Evolutionary conservation across 169 alveolate genomes (phyloP), one percentile per base, ranked within the genome.

Genomic region (Plasmodium fragile): DNA sequence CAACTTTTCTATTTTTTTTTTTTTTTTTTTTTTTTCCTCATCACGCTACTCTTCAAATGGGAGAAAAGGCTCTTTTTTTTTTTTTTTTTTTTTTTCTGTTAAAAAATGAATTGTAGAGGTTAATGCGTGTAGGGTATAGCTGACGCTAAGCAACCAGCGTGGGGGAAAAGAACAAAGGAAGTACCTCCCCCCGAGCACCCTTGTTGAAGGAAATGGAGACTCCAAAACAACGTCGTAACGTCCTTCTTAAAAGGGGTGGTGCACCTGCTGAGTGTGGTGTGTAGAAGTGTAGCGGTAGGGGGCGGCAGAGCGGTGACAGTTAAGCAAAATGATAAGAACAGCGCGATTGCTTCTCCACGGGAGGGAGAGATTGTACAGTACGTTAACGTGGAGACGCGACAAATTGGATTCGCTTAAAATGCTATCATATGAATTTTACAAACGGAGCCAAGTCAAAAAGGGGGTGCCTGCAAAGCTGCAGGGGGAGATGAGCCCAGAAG

Each of bases 401-500:
- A 65, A 82, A 8, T 69, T 82, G 4, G 25, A 59, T 18, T 7
- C 36, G 13, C 65, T 84, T 32, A 84, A 52, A 39, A 71, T 18
- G 18, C 3, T 84, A 32, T 84, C 92, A 11, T 84, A 84, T 43
- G 71, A 84, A 36, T 84, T 84, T 73, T 84, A 84, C 78, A 84
- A 32, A 34, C 25, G 36, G 1, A 59, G 92, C 18, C 36, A 84
- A 73, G 8, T 13, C 7, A 72, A 6, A 41, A 11, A n/a, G 22
- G 59, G 59, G 59, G 59, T 43, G n/a, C 53, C 53, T 43, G 59
- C 25, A 49, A 22, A n/a, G 36, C 6, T 25, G n/a, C 36, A 65
- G 39, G 22, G 22, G 22, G 59, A 43, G n/a, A 43, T 43, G 53
- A n/a, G n/a, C n/a, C 53, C 16, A 43, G 53, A n/a, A 3, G 53